Evolutionary conservation across 345 rosid species (phyloP).

Genomic region (Eucalyptus globulus): DNA sequence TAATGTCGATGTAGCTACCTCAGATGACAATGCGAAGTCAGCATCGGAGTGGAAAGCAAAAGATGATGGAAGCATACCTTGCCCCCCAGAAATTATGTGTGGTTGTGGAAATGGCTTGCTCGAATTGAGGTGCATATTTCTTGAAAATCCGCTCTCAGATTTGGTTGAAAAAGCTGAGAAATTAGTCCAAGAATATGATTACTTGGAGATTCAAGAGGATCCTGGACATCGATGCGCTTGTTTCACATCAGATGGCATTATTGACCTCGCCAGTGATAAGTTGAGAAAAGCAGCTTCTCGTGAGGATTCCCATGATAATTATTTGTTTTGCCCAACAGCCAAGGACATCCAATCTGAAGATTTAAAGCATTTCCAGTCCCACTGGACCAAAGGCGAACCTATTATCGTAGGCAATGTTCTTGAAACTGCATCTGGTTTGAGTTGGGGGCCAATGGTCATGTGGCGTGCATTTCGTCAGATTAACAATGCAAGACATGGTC

Average conservation of each 20-base stretch:
- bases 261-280: conserved; percentile 4
- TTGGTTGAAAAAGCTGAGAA: conserved; percentile 28
- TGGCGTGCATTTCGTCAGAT: conserved; percentile 63
- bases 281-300: conserved; percentile 49
- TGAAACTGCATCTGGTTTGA: conserved; percentile 47
- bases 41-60: conserved; percentile 34
- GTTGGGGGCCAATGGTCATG: conserved; percentile 89
- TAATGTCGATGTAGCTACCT: background rate
- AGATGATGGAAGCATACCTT: conserved; percentile 36
- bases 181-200: background rate
- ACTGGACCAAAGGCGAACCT: conserved; percentile 78
- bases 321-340: conserved; percentile 48
- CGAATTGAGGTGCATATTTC: conserved; percentile 25
- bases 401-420: conserved; percentile 49
- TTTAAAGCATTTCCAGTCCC: conserved; percentile 59
- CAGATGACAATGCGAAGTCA: background rate
- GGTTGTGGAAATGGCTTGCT: conserved; percentile 33
- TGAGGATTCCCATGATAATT: conserved; percentile 37
- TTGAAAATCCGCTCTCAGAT: conserved; percentile 12
- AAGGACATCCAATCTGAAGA: conserved; percentile 16
- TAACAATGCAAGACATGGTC: conserved; percentile 11
- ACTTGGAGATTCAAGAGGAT: background rate
- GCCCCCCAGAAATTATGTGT: conserved; percentile 32
- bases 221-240: conserved; percentile 24
- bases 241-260: conserved; percentile 15